These are phyloP conservation scores for Cucurbita moschata DNA, from an alignment of 306 rosid species.

Conservation along the genomic window DNA sequence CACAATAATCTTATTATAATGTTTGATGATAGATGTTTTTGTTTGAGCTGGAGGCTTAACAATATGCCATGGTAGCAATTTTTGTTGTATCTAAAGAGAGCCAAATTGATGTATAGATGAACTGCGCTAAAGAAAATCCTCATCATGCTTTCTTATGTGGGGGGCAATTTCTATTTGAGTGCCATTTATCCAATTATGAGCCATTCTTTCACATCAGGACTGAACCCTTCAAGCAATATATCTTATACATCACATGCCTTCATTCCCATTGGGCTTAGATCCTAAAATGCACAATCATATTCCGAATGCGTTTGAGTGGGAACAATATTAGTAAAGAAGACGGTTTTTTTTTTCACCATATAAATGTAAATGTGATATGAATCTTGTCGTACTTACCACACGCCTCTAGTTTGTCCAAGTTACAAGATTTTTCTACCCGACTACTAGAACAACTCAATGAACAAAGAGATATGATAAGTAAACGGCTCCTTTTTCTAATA, in stretches of 20 bases:
- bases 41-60: neutral
- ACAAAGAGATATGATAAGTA: too few relatives aligned
- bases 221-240: neutral
- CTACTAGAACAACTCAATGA: too few relatives aligned
- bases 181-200: neutral
- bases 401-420: too few relatives aligned
- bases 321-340: neutral
- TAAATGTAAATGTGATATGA: too few relatives aligned
- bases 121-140: neutral
- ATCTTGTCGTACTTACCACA: too few relatives aligned
- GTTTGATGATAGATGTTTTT: neutral
- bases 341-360: too few relatives aligned
- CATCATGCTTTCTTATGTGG: conserved; percentile 2
- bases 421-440: too few relatives aligned
- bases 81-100: neutral
- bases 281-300: neutral
- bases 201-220: neutral
- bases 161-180: conserved; percentile 1
- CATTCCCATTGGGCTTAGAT: neutral
- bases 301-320: neutral
- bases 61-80: neutral
- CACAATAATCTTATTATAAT: neutral
- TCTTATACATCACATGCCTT: neutral
- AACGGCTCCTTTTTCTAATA: too few relatives aligned
- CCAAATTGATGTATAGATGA: neutral